Evolutionary conservation across 208 protist species (phyloP), one percentile per base, ranked within the genome.

Genomic region (Paratrypanosoma confusum): DNA sequence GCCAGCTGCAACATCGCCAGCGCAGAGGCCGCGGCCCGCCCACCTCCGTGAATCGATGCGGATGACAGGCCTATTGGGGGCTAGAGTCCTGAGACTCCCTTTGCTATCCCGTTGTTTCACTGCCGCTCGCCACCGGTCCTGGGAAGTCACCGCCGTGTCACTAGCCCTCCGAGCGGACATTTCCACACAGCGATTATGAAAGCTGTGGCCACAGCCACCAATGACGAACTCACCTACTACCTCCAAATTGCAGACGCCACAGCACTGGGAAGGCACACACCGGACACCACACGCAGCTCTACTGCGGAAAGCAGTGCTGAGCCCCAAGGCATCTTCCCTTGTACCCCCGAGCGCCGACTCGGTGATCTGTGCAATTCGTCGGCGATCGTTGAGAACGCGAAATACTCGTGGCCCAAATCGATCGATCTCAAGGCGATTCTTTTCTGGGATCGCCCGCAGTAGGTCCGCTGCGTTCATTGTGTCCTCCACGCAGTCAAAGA

Each of bases 401-500:
- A 50, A 41, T 33, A 57, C 41, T 33, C 50, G 39, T 24, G 39
- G 39, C 27, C 50, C 50, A 22, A 34, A 16, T n/a, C 26, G 39
- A 10, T 5, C 3, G 32, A 60, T 38, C 32, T 27, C 21, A 11
- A 62, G 22, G 25, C 38, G 27, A 24, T 62, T 51, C 34, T 27
- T 18, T 24, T 18, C 16, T 0, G 55, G 55, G 27, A 62, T 52
- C 17, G 28, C 41, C 22, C 35, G 38, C 18, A 62, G 40, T 40
- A 62, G 28, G 27, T 39, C n/a, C 29, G 26, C 21, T 5, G 40
- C 36, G 33, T 40, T 39, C 25, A 41, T 22, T 34, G 24, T 34
- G 33, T 53, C 55, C 18, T 46, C 47, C 23, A 35, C 45, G 11
- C 23, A 32, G 25, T 62, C 55, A 24, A 62, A 24, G 52, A 62